Base-by-base conservation (phyloP, 1,284 basidiomycete genomes). In the Ceratobasidium sp. region DNA sequence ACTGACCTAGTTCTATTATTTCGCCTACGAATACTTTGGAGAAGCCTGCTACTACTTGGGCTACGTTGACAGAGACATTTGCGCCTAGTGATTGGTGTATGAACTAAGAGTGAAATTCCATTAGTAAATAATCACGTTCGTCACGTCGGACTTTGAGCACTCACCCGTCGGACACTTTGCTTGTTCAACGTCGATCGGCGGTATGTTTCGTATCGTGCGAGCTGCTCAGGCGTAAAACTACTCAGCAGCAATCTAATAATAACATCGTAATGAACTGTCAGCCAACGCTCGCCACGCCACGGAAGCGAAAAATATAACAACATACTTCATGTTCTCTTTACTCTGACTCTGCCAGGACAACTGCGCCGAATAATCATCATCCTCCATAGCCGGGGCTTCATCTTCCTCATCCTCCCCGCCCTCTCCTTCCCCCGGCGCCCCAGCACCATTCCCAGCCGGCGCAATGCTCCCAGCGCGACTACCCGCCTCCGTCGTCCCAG, bases 1-100 rank as follows among this genome's bases (percentile, higher is more conserved):
- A 79, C 84, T 65, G 72, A 93, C 94, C 94, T 84, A 92, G 92
- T 81, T 97, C 95, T 24, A 96, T 89, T 5, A 97, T 93, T 82
- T 97, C 95, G 1, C 95, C 95, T 9, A 97, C 93, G 79, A 97
- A 97, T 1, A 97, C 94, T 81, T 97, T 97, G 22, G 89, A 88
- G 74, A 97, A 93, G 79, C 95, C 95, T 7, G 94, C 93, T 0
- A 96, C 91, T 45, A 96, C 90, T 79, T 96, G 94, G 0, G 94
- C 91, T 0, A 97, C 92, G 17, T 93, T 93, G 77, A 92, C 90
- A 2, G 93, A 94, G 4, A 94, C 93, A 93, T 75, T 93, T 89
- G 76, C 75, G n/a, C 91, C 91, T 0, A 92, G 81, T 94, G 93
- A 81, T 96, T 95, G 76, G 96, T 92, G 44, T 94, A 78, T 29